Evolutionary conservation across 192 early-diverging fungal genomes (phyloP), one percentile per base, ranked within the genome.

Genomic region (Lunasporangiospora selenospora): DNA sequence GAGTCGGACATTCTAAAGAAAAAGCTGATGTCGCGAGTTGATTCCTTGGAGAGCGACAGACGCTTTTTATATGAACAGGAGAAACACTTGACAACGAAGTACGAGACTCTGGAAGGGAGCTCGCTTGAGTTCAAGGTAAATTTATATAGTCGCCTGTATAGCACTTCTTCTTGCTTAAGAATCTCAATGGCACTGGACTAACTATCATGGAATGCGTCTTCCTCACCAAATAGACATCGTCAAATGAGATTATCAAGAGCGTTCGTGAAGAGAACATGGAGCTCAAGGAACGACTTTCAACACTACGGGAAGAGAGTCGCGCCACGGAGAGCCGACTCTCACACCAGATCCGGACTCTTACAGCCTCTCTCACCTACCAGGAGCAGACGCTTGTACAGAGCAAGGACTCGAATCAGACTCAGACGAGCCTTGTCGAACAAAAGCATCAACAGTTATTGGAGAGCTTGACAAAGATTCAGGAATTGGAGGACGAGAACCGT

Each of bases 41-140:
- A 89, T 53, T 76, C 75, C 41, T 67, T 88, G 50, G 85, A 91
- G 62, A 79, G 78, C 24, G 83, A 89, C 33, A 80, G 84, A 16
- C 59, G 71, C 46, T 86, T 84, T 65, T 66, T 91, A 37, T 75
- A 77, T 16, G 79, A 84, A 11, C 82, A 85, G 37, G 81, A 86
- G 30, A 81, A 85, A 77, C 50, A 58, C 5, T 33, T 64, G 31
- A 57, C 29, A 10, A 39, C 53, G 37, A 60, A 60, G 41, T 39
- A 27, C 13, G 53, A 67, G n/a, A 39, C 40, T 7, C 47, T 62
- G 12, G 69, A 78, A 42, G 53, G 60, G 26, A 42, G 60, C 21
- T 12, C 51, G 32, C 29, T 38, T 41, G 30, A 34, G n/a, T 39
- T 31, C 13, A 63, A 54, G 51, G 61, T 41, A 47, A 26, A 18